Evolutionary conservation across 1,284 basidiomycete species (phyloP).

Genomic region (Ustilago curta): DNA sequence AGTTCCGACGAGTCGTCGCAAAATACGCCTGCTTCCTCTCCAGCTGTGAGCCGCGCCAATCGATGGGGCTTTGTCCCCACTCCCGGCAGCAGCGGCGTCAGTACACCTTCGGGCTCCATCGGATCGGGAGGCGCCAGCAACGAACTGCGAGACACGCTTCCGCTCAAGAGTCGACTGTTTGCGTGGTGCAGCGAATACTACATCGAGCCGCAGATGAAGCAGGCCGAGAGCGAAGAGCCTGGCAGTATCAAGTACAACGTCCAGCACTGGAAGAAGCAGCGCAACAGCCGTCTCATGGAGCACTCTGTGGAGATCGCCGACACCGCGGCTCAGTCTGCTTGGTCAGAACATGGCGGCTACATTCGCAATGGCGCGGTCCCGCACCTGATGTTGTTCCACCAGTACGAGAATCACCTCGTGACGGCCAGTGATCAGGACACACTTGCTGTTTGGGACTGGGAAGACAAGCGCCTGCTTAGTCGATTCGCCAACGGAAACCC

Average conservation of each 20-base stretch:
- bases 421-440: constrained; percentile 87
- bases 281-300: constrained; percentile 84
- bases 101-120: constrained; percentile 39
- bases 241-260: constrained; percentile 94
- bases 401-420: constrained; percentile 89
- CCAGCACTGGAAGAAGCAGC: constrained; percentile 91
- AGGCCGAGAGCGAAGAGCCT: constrained; percentile 93
- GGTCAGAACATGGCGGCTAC: constrained; percentile 84
- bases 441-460: constrained; percentile 97
- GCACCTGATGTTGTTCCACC: constrained; percentile 82
- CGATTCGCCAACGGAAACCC: constrained; percentile 91
- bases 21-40: constrained; percentile 50
- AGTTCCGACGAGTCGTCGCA: constrained; percentile 38
- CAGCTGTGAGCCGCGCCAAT: constrained; percentile 42
- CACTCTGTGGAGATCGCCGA: constrained; percentile 78
- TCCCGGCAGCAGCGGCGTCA: constrained; percentile 34
- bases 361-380: constrained; percentile 74
- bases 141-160: constrained; percentile 73
- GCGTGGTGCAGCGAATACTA: constrained; percentile 98
- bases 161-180: constrained; percentile 90
- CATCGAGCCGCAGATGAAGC: constrained; percentile 81
- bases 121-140: constrained; percentile 21
- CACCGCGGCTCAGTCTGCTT: constrained; percentile 77
- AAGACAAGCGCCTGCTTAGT: constrained; percentile 79
- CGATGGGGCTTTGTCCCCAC: constrained; percentile 42